phyloP scores from a whole-genome alignment of 306 rosid genomes.

The Prunus mira region DNA sequence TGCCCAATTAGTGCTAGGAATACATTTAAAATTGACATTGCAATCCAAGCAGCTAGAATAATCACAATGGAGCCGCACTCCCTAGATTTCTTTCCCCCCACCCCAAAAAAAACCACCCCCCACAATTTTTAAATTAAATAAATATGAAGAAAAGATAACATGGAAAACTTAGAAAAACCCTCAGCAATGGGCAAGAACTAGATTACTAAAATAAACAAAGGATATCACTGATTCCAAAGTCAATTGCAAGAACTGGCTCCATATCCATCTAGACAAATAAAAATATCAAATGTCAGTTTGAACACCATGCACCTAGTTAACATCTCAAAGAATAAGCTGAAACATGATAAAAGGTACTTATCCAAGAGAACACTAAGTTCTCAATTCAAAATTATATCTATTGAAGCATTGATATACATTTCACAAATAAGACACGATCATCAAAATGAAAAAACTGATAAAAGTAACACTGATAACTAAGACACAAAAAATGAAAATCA shows the following conservation, averaged over 20 bases:
- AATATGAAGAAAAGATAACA: not conserved
- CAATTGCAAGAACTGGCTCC: constrained; percentile 84
- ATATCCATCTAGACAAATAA: constrained; percentile 60
- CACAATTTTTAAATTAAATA: not conserved
- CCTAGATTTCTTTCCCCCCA: too few species aligned
- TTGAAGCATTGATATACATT: not conserved
- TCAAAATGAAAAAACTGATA: not conserved
- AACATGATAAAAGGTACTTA: not conserved
- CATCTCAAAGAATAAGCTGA: not conserved
- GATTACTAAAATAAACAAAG: constrained; percentile 25
- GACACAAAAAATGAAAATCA: not conserved
- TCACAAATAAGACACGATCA: not conserved
- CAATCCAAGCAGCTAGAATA: not conserved
- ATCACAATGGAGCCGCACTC: not conserved
- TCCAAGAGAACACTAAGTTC: not conserved
- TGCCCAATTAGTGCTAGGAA: not conserved
- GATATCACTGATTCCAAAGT: constrained; percentile 91
- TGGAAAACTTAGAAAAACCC: not conserved
- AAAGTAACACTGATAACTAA: too few species aligned
- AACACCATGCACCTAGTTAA: not conserved
- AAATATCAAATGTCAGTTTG: constrained; percentile 17
- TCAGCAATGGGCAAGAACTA: not conserved
- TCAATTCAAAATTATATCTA: not conserved
- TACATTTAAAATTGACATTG: not conserved
- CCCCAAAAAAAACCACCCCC: too few species aligned